Conservation (phyloP, 768 basidiomycete genomes). For the Suillus occidentalis region DNA sequence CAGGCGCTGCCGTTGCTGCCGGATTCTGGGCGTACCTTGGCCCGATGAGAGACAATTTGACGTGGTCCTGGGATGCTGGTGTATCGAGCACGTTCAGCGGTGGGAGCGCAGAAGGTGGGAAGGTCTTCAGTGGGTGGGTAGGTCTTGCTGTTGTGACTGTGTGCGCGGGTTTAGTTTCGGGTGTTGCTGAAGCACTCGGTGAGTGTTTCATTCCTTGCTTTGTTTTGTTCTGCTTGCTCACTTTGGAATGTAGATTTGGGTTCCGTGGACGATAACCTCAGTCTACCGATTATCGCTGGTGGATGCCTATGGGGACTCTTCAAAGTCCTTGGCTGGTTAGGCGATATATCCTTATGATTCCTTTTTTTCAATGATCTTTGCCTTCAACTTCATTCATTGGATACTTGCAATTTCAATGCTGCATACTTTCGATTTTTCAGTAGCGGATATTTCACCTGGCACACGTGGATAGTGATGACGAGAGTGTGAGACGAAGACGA, state of each 20-base stretch:
- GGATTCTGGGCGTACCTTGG: slow-evolving; percentile 73
- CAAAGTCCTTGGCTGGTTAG: slow-evolving; percentile 41
- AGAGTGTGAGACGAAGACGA: neutral
- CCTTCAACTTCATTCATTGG: neutral
- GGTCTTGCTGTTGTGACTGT: slow-evolving; percentile 59
- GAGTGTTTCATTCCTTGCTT: slow-evolving; percentile 27
- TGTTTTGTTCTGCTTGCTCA: slow-evolving; percentile 2
- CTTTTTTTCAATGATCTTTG: neutral
- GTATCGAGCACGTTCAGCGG: slow-evolving; percentile 34
- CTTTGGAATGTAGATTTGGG: slow-evolving; percentile 62
- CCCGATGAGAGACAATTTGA: slow-evolving; percentile 43
- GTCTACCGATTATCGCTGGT: slow-evolving; percentile 85
- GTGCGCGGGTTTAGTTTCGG: slow-evolving; percentile 76
- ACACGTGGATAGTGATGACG: neutral
- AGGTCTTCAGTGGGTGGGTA: slow-evolving; percentile 27
- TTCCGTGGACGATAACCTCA: slow-evolving; percentile 85
- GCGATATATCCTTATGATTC: slow-evolving; percentile 17
- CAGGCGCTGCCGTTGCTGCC: slow-evolving; percentile 63
- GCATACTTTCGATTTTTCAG: neutral
- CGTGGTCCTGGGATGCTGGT: slow-evolving; percentile 60
- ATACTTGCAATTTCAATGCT: neutral
- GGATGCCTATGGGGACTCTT: slow-evolving; percentile 62
- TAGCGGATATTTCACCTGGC: slow-evolving; percentile 1
- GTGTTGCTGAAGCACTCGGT: slow-evolving; percentile 90
- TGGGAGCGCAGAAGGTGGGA: slow-evolving; percentile 5